phyloP scores from a whole-genome alignment of 352 stramenopile genomes.

The Phytophthora hybrid region DNA sequence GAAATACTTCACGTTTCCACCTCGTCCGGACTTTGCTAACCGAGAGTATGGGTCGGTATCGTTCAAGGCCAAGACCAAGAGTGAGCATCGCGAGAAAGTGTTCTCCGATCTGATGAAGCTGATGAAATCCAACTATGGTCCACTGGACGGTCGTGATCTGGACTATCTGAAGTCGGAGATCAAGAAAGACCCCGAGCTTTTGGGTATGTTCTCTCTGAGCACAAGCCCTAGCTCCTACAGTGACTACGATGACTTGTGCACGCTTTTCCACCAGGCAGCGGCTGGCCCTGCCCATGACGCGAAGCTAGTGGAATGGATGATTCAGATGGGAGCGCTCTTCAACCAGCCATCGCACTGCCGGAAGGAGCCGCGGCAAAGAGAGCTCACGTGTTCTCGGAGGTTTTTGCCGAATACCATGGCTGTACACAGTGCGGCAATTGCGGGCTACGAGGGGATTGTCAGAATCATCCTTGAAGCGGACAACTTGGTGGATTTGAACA shows the following conservation, averaged over 20 bases:
- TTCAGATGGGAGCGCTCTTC: constrained; percentile 34
- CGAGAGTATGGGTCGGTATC: constrained; percentile 13
- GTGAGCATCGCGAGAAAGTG: background rate
- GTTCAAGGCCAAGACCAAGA: constrained; percentile 14
- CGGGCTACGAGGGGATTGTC: constrained; percentile 26
- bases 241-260: constrained; percentile 7
- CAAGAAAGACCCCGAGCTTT: constrained; percentile 18
- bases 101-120: constrained; percentile 26
- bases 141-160: constrained; percentile 1
- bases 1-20: constrained; percentile 28
- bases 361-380: constrained; percentile 10
- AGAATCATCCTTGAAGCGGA: constrained; percentile 34
- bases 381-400: background rate
- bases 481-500: constrained; percentile 33
- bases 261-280: constrained; percentile 36
- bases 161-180: constrained; percentile 10
- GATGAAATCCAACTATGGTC: constrained; percentile 8
- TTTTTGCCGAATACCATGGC: constrained; percentile 23
- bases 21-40: constrained; percentile 18
- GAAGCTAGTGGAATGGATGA: constrained; percentile 43
- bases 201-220: constrained; percentile 10
- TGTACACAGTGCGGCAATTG: constrained; percentile 27
- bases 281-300: constrained; percentile 34
- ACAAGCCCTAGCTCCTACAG: background rate
- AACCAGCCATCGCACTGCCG: constrained; percentile 22